phyloP scores from a whole-genome alignment of 148 eudicot genomes.

The Vaccinium corymbosum region DNA sequence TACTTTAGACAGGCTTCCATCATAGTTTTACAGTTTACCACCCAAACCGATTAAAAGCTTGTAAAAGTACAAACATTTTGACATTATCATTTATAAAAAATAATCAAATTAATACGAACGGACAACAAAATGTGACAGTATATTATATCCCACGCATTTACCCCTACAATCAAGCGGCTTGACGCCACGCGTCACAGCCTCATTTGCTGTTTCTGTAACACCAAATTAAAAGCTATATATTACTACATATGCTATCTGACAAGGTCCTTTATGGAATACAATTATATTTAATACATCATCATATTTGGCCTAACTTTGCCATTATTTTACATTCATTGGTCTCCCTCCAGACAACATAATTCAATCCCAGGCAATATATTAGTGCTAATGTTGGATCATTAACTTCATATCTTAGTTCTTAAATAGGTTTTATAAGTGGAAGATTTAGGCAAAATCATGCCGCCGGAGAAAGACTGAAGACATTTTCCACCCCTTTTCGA shows the following conservation, averaged over 20 bases:
- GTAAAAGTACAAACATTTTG: no score
- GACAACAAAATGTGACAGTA: not conserved
- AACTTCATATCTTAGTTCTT: constrained; percentile 21
- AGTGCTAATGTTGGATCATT: constrained; percentile 18
- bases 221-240: constrained; percentile 5
- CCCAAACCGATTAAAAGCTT: no score
- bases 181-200: not conserved
- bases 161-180: not conserved
- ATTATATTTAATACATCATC: not conserved
- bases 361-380: constrained; percentile 13
- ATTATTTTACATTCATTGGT: constrained; percentile 19
- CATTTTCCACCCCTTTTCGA: constrained; percentile 5
- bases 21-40: no score
- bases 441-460: constrained; percentile 17
- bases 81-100: no score
- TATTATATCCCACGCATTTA: not conserved
- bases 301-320: constrained; percentile 24
- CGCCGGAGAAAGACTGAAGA: not conserved
- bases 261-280: not conserved
- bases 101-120: no score
- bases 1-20: no score
- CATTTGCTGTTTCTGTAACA: not conserved
- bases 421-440: constrained; percentile 10
- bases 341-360: constrained; percentile 23
- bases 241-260: not conserved